Evolutionary conservation across 2,329 filamentous ascomycete genomes (phyloP), one percentile per base, ranked within the genome.

Genomic region (Apiospora saccharicola): DNA sequence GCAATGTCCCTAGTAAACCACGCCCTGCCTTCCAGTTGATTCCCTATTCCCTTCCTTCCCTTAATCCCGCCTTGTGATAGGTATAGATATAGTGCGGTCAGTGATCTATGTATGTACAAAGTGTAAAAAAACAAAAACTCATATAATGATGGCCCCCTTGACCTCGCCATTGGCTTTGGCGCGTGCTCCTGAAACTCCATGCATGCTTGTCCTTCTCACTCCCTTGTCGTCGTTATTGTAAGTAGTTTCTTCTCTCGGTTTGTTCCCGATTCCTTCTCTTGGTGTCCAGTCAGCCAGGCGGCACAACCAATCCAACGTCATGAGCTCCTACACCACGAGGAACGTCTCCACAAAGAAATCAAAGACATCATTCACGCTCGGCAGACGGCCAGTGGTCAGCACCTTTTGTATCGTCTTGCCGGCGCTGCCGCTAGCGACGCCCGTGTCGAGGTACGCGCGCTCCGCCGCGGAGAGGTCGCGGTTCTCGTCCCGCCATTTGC

Each of bases 401-500:
- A 77, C 7, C 4, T 71, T 73, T 16, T 71, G 70, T 10, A 78
- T 47, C 34, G 69, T 34, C 30, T 72, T 71, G 51, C 75, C 72
- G 14, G 72, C 68, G 69, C 71, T 70, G 24, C 77, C 76, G 10
- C 71, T 70, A 57, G 79, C 76, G 80, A 77, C 83, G 67, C 87
- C 88, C 41, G 86, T 90, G 77, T 90, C 86, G 70, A 91, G 84
- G 73, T 90, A 89, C 1, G 85, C 85, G 76, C 86, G 87, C 77
- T 91, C 89, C 1, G 85, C 85, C 12, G 84, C 85, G 26, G 86
- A 88, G 24, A 91, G 81, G 72, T 88, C 87, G 30, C 87, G 82
- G 53, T 87, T 88, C 82, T 95, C 92, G 76, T 89, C 87, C 71
- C 88, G 88, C 93, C 93, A 96, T 78, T 89, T 88, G 64, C 86